These are phyloP conservation scores for Fusarium sp. DNA, from an alignment of 2,329 filamentous ascomycete species.

Conservation along the genomic window DNA sequence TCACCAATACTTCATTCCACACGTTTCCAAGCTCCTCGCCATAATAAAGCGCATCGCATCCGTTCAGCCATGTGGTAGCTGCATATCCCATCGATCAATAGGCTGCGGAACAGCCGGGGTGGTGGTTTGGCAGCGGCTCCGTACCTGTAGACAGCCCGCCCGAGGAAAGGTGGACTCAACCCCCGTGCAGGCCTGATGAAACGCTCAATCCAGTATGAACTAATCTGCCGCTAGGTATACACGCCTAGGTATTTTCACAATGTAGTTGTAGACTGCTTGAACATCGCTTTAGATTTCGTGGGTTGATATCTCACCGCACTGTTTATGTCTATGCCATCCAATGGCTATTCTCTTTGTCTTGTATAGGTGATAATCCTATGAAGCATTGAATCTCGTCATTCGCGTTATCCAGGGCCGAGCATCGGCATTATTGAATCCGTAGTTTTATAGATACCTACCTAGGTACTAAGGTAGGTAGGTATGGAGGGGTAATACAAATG, in stretches of 20 bases:
- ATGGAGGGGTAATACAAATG: slow-evolving; percentile 20
- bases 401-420: slow-evolving; percentile 43
- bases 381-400: slow-evolving; percentile 30
- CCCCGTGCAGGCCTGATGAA: slow-evolving; percentile 6
- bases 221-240: slow-evolving; percentile 26
- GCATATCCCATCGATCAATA: slow-evolving; percentile 23
- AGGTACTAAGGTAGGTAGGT: too few species aligned
- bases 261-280: background rate
- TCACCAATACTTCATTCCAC: slow-evolving; percentile 29
- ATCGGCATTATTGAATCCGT: slow-evolving; percentile 39
- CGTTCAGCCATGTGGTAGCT: slow-evolving; percentile 38
- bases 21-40: slow-evolving; percentile 23
- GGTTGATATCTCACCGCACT: slow-evolving; percentile 5
- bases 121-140: slow-evolving; percentile 42
- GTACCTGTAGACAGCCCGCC: slow-evolving; percentile 27
- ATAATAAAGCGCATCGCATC: slow-evolving; percentile 19
- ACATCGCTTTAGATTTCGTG: background rate
- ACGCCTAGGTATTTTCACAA: slow-evolving; percentile 1
- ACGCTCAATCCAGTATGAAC: slow-evolving; percentile 12
- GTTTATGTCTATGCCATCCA: background rate
- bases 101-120: slow-evolving; percentile 36
- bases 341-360: background rate
- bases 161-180: slow-evolving; percentile 24
- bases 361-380: background rate
- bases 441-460: background rate